Conservation (phyloP, 1,139 yeast species). For the Wickerhamomyces sp. region DNA sequence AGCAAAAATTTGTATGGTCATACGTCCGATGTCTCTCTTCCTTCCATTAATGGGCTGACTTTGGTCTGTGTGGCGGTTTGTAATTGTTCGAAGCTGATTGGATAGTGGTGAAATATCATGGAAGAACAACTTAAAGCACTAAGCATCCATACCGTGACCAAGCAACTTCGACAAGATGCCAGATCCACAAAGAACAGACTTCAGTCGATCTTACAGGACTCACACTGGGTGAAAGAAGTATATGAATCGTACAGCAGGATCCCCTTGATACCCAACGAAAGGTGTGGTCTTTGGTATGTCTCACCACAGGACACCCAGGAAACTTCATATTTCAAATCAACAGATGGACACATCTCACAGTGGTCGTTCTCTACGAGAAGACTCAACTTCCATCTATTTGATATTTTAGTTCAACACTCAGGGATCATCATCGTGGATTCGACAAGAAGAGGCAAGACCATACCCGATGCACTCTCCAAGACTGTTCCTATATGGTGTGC, state of each 20-base stretch:
- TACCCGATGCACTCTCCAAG: slow-evolving; percentile 84
- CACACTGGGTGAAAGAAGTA: slow-evolving; percentile 36
- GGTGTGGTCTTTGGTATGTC: slow-evolving; percentile 89
- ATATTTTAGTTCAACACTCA: slow-evolving; percentile 33
- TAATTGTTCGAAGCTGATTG: too few species aligned
- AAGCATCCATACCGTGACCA: slow-evolving; percentile 23
- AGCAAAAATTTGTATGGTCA: too few species aligned
- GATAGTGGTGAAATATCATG: too few species aligned
- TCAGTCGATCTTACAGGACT: slow-evolving; percentile 64
- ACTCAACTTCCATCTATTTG: slow-evolving; percentile 64
- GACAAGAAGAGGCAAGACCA: slow-evolving; percentile 74
- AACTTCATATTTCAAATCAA: slow-evolving; percentile 76
- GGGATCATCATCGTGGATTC: slow-evolving; percentile 75
- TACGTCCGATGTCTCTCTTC: too few species aligned
- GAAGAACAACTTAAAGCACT: too few species aligned
- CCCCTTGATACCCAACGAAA: slow-evolving; percentile 66
- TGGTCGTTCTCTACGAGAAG: slow-evolving; percentile 77
- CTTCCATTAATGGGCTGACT: too few species aligned
- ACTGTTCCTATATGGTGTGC: slow-evolving; percentile 93
- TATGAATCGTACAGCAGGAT: slow-evolving; percentile 25
- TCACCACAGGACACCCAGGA: slow-evolving; percentile 35
- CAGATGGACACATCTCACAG: slow-evolving; percentile 81
- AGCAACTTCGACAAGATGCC: slow-evolving; percentile 43
- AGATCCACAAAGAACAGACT: slow-evolving; percentile 57
- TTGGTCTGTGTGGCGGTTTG: too few species aligned